Evolutionary conservation across 805 yeast species (phyloP), one percentile per base, ranked within the genome.

Genomic region (Wilhelminamyces savonicus): DNA sequence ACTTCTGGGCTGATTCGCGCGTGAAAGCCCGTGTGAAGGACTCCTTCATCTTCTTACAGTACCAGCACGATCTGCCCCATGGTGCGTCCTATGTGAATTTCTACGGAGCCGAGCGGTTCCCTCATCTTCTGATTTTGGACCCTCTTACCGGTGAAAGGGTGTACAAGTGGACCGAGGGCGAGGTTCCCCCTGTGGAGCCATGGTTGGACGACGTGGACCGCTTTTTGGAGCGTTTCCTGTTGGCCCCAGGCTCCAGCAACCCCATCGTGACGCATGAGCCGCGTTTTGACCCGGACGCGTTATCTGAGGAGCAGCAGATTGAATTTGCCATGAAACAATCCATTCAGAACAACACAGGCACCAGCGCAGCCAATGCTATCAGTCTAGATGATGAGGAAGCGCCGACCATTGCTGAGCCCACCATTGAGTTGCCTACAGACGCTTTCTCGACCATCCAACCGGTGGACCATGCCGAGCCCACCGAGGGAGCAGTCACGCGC

Each of bases 91-190:
- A 85, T 51, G 45, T 68, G 13, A 78, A 81, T 38, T 80, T 82
- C 46, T 88, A 92, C 52, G 79, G 81, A 3, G 69, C 83, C 26
- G 57, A 65, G 2, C 72, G 69, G 15, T 81, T 62, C 50, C 99
- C 99, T 1, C 97, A 92, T 52, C 78, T 92, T 24, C 83, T 96
- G 1, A 83, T 92, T 23, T 52, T 92, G 28, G 99, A 92, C 48
- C 97, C 98, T 2, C 76, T 88, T 52, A 92, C 98, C 0, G 97
- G 97, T 14, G 99, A 92, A 56, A 69, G 94, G 36, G 71, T 86
- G 32, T 71, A 72, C 41, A 67, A 66, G 30, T 92, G 97, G 95
- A 60, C 66, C n/a, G 69, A 64, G 26, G 74, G 72, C 1, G 58
- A 56, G 18, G 78, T 76, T 1, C 94, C 94, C 0, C 59, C 60